Evolutionary conservation across 2,329 filamentous ascomycete species (phyloP).

Genomic region (Xylaria sp.): DNA sequence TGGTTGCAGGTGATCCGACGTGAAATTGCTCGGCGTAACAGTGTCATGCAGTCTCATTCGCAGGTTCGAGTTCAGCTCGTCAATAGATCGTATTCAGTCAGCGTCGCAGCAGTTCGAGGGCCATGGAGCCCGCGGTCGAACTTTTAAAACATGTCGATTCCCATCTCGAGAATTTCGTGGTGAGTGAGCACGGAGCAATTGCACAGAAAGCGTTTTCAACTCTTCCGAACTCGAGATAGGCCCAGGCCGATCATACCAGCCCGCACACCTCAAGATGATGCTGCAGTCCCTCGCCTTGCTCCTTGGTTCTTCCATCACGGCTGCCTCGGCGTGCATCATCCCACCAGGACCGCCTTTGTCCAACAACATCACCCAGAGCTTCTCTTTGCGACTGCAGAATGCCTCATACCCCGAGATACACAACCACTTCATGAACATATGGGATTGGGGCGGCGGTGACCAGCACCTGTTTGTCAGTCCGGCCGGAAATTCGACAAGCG

Average conservation of each 20-base stretch:
- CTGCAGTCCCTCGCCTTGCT: conserved; percentile 8
- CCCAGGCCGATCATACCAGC: background rate
- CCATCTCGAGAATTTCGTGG: background rate
- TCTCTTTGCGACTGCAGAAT: conserved; percentile 36
- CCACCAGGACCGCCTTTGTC: conserved; percentile 27
- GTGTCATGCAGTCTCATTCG: background rate
- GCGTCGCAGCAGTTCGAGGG: background rate
- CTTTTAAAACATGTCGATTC: conserved; percentile 15
- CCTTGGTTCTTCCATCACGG: conserved; percentile 16
- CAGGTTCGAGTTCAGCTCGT: conserved; percentile 5
- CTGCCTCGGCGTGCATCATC: conserved; percentile 29
- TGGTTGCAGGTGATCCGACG: conserved; percentile 7
- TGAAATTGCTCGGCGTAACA: conserved; percentile 5
- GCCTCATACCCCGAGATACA: conserved; percentile 34
- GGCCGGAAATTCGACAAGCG: conserved; percentile 34
- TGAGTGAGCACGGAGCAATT: background rate
- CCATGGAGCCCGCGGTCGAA: background rate
- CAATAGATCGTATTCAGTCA: background rate
- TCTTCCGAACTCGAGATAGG: too few relatives aligned
- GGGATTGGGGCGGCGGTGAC: conserved; percentile 37
- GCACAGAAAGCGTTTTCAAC: background rate
- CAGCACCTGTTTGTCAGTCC: conserved; percentile 37
- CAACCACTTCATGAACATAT: conserved; percentile 35
- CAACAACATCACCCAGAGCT: conserved; percentile 33
- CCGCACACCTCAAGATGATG: conserved; percentile 4